These are phyloP conservation scores for Clitocybe nebularis DNA, from an alignment of 1,284 basidiomycete species.

Conservation along the genomic window DNA sequence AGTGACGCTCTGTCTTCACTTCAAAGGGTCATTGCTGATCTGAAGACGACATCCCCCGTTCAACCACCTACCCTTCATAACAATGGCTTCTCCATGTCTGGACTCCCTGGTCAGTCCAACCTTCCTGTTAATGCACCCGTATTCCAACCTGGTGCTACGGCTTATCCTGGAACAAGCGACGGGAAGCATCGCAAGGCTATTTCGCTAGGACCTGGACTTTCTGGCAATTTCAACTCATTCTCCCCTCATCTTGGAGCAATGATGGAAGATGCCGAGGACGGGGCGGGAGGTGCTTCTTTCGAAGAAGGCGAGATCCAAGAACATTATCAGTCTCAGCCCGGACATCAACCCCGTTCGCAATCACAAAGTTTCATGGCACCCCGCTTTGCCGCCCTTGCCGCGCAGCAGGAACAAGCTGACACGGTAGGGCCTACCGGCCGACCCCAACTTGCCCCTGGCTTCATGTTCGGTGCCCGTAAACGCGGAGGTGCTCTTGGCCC, in stretches of 20 bases:
- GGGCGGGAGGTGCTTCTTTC: conserved; percentile 36
- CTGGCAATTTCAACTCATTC: conserved; percentile 62
- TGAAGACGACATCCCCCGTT: conserved; percentile 68
- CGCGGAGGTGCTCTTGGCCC: conserved; percentile 60
- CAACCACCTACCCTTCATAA: conserved; percentile 38
- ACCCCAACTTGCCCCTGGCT: conserved; percentile 84
- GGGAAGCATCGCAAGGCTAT: conserved; percentile 75
- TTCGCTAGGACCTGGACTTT: conserved; percentile 61
- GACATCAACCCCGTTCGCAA: conserved; percentile 68
- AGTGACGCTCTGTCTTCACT: conserved; percentile 76
- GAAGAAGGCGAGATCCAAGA: conserved; percentile 80
- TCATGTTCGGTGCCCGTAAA: conserved; percentile 82
- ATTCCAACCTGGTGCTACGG: conserved; percentile 63
- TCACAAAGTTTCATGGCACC: conserved; percentile 83
- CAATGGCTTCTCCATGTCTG: conserved; percentile 39
- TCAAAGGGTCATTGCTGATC: conserved; percentile 78
- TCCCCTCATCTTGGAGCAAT: conserved; percentile 77
- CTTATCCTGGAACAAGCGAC: conserved; percentile 51
- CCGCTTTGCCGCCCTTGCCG: conserved; percentile 81
- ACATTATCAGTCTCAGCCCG: conserved; percentile 41
- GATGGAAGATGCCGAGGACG: conserved; percentile 76
- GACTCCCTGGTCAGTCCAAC: conserved; percentile 43
- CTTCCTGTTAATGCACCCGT: conserved; percentile 63
- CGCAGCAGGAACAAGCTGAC: conserved; percentile 70
- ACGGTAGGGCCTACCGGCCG: conserved; percentile 73